phyloP scores from a whole-genome alignment of 31 red algal genomes.

The Endocladia muricata region DNA sequence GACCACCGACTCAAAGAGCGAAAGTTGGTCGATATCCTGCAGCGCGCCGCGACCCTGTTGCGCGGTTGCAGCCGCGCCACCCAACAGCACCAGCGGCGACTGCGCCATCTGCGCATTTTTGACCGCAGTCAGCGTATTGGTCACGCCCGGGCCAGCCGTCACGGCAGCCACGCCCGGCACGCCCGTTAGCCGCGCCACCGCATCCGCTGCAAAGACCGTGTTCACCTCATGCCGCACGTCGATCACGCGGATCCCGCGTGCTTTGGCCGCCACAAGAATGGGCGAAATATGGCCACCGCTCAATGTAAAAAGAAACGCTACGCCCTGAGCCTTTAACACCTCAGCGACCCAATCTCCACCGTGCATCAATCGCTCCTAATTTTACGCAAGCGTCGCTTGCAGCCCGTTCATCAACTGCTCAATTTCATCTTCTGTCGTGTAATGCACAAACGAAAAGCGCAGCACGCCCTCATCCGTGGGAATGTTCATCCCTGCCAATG shows the following conservation, averaged over 20 bases:
- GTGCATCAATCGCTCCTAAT: not conserved
- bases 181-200: not conserved
- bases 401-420: not conserved
- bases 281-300: not conserved
- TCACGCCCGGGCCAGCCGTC: conserved; percentile 23
- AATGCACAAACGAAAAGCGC: not conserved
- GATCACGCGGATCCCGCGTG: not conserved
- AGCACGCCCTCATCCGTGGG: not conserved
- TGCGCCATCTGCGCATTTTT: not conserved
- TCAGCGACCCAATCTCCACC: not conserved
- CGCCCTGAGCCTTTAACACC: not conserved
- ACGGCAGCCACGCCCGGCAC: not conserved
- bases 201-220: not conserved
- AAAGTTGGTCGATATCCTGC: conserved; percentile 21
- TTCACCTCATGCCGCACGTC: not conserved
- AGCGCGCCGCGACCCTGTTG: not conserved
- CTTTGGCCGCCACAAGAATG: not conserved
- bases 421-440: conserved; percentile 6
- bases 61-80: conserved; percentile 2
- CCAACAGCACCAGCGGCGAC: conserved; percentile 4
- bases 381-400: not conserved
- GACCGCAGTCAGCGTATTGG: conserved; percentile 23
- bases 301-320: not conserved
- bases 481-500: not conserved
- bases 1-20: not conserved